Base-by-base conservation (phyloP, 768 basidiomycete species). In the Tylopilus sp. region DNA sequence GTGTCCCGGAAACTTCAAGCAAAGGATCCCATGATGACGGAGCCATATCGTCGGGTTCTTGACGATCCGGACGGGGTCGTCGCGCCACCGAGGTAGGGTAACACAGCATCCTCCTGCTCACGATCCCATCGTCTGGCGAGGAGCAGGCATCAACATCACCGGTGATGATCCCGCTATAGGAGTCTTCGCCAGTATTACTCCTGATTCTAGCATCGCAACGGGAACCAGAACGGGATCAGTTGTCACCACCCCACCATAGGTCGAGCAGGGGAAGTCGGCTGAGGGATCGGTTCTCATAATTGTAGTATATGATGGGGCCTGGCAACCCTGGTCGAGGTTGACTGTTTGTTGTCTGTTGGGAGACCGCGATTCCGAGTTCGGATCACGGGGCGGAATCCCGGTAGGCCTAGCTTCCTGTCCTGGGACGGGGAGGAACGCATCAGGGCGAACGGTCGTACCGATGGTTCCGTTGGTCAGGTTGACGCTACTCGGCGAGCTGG, bases 401-500 rank as follows among this genome's bases (percentile, higher is more conserved):
- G 4, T 28, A 5, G 28, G 15, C 11, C 44, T 57, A 36, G 46
- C 57, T 15, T 40, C 46, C 26, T 36, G 40, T 1, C 33, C 53
- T 3, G 50, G 50, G 7, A 63, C 28, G 8, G 31, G 51, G 9
- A 65, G 52, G 50, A 61, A 64, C 2, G 30, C 6, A 4, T 51
- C 43, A 0, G n/a, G 20, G 2, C 62, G n/a, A n/a, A n/a, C n/a
- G n/a, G n/a, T n/a, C n/a, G n/a, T n/a, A n/a, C n/a, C n/a, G n/a
- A n/a, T n/a, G 33, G 59, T 22, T 6, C 46, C 10, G 28, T 49
- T 62, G 21, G 11, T 44, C 46, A 62, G 55, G 3, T 25, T 40
- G 13, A 61, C 15, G 9, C 36, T 36, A 4, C 42, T 45, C 6
- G 25, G 6, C 12, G 28, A n/a, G n/a, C n/a, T n/a, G n/a, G n/a